Percentiles rank a stretch among this genome's conserved stretches.
Evolutionary conservation across 345 rosid genomes (phyloP).

Genomic region (Geranium rotundifolium): DNA sequence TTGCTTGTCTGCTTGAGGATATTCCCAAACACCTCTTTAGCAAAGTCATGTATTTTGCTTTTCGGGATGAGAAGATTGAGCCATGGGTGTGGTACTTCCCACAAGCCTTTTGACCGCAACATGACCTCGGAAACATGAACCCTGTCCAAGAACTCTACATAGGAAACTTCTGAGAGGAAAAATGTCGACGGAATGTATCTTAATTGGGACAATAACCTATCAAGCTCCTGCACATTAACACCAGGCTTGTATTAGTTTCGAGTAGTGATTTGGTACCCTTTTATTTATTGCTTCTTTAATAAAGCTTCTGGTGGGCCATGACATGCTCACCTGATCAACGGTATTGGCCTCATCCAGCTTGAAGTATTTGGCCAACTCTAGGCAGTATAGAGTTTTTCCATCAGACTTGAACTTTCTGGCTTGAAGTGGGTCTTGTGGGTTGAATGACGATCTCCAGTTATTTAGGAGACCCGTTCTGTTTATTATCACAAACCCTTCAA

Average conservation of each 20-base stretch:
- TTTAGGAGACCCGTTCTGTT: constrained; percentile 75
- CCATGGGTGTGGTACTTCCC: constrained; percentile 99
- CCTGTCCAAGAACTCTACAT: constrained; percentile 75
- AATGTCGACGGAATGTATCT: constrained; percentile 63
- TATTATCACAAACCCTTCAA: constrained; percentile 86
- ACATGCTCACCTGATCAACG: constrained; percentile 40
- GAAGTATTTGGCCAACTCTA: constrained; percentile 81
- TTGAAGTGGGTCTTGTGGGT: constrained; percentile 62
- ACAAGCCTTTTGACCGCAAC: constrained; percentile 70
- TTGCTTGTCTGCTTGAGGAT: constrained; percentile 77
- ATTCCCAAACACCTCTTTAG: constrained; percentile 61
- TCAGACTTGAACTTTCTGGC: constrained; percentile 72
- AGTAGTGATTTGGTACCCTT: background rate
- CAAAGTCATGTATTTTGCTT: constrained; percentile 57
- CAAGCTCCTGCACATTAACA: constrained; percentile 51
- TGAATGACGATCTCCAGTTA: constrained; percentile 79
- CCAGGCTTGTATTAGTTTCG: constrained; percentile 3
- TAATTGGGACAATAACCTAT: constrained; percentile 40
- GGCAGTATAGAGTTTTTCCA: constrained; percentile 68
- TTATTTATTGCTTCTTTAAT: background rate
- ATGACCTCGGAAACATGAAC: constrained; percentile 82
- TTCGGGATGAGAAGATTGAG: constrained; percentile 85
- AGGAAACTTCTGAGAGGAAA: constrained; percentile 64
- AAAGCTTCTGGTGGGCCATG: constrained; percentile 1
- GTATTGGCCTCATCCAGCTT: constrained; percentile 24